These are phyloP conservation scores for Scheffersomyces quercinus DNA, from an alignment of 1,139 yeast species.

Conservation along the genomic window DNA sequence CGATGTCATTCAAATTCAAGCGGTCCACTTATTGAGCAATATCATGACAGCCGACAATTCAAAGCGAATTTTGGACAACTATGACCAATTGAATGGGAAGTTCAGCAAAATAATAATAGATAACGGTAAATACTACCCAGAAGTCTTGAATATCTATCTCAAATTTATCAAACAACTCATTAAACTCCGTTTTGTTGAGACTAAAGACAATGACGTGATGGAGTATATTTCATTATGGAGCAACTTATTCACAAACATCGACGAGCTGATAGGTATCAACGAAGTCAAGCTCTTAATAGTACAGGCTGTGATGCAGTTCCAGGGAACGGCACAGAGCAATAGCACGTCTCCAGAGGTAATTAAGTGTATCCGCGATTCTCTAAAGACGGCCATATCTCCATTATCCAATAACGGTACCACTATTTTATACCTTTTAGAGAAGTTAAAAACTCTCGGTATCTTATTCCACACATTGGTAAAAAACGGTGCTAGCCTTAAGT, in stretches of 20 bases:
- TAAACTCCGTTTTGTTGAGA: conserved; percentile 9
- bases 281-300: conserved; percentile 17
- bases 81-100: conserved; percentile 11
- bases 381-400: conserved; percentile 7
- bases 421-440: conserved; percentile 19
- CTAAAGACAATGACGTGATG: conserved; percentile 10
- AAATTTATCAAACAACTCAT: conserved; percentile 36
- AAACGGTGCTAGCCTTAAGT: not conserved
- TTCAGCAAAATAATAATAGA: conserved; percentile 34
- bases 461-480: conserved; percentile 12
- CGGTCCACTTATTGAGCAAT: conserved; percentile 38
- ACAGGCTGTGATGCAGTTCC: conserved; percentile 11
- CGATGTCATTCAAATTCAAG: conserved; percentile 43
- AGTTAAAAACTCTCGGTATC: conserved; percentile 34
- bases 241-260: conserved; percentile 5
- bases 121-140: conserved; percentile 38
- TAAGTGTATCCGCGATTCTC: conserved; percentile 9
- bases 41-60: conserved; percentile 20
- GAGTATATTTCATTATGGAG: conserved; percentile 21
- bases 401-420: conserved; percentile 1
- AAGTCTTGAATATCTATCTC: conserved; percentile 26
- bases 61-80: conserved; percentile 8
- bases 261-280: conserved; percentile 3
- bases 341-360: conserved; percentile 6
- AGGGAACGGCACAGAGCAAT: conserved; percentile 1